Evolutionary conservation across 2,329 filamentous ascomycete species (phyloP).

Genomic region (Xylaria hypoxylon): DNA sequence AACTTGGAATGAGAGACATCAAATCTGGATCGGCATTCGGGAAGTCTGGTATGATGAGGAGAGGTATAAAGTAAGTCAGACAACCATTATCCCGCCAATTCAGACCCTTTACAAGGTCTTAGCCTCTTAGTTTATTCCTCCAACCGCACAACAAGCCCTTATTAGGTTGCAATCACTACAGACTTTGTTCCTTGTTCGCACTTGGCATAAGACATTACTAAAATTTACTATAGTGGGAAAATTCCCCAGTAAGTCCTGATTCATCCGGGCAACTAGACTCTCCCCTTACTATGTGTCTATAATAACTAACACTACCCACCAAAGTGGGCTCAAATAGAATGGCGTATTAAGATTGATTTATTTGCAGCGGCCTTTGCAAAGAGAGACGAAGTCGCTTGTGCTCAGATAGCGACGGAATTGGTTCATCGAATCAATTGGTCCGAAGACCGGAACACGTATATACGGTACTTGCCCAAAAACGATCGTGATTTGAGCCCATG

Average conservation of each 20-base stretch:
- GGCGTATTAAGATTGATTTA: background rate
- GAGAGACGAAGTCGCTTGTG: slow-evolving; percentile 6
- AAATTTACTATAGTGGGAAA: slow-evolving; percentile 7
- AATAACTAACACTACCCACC: slow-evolving; percentile 1
- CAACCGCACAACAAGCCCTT: background rate
- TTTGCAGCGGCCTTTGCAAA: slow-evolving; percentile 8
- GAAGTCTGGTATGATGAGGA: slow-evolving; percentile 14
- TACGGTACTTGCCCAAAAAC: background rate
- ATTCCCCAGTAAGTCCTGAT: slow-evolving; percentile 15
- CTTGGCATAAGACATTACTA: background rate
- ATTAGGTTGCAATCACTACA: background rate
- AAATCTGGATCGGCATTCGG: background rate
- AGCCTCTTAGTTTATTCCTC: background rate
- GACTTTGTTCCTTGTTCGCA: background rate
- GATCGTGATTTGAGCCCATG: background rate
- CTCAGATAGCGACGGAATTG: background rate
- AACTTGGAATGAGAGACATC: slow-evolving; percentile 8
- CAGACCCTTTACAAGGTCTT: no score
- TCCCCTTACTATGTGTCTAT: background rate
- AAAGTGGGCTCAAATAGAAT: background rate
- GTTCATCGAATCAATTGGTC: background rate
- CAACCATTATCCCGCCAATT: background rate
- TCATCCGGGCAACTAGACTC: background rate
- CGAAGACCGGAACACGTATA: background rate
- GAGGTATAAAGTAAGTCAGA: slow-evolving; percentile 2